phyloP scores from a whole-genome alignment of 2,329 filamentous ascomycete species.

The Alternaria consortialis region DNA sequence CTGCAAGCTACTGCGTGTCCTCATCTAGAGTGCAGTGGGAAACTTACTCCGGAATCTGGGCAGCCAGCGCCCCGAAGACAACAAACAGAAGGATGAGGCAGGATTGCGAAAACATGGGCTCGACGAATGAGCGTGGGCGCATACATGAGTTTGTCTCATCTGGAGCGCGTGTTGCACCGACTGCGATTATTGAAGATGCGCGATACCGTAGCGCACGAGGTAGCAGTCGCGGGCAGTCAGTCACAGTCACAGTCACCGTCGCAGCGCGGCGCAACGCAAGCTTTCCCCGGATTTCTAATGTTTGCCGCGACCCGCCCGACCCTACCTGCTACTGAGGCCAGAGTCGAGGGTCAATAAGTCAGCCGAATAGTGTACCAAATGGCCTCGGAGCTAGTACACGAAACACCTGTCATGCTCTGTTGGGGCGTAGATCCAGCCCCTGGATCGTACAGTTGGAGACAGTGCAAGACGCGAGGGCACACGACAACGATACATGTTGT shows the following conservation, averaged over 20 bases:
- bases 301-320: constrained; percentile 39
- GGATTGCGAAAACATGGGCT: constrained; percentile 16
- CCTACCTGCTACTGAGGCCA: constrained; percentile 29
- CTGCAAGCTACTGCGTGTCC: constrained; percentile 36
- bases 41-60: constrained; percentile 8
- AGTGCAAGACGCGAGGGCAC: constrained; percentile 11
- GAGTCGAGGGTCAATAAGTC: constrained; percentile 29
- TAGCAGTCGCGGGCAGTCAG: neutral
- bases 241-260: neutral
- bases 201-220: neutral
- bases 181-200: neutral
- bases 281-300: constrained; percentile 41
- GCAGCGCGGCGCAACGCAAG: constrained; percentile 14
- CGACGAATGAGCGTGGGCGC: constrained; percentile 8
- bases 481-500: constrained; percentile 2
- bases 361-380: constrained; percentile 11
- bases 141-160: constrained; percentile 40
- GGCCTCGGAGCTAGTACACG: constrained; percentile 35
- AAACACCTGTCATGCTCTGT: constrained; percentile 42
- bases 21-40: constrained; percentile 17
- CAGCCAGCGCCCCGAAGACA: constrained; percentile 24
- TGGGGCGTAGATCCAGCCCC: constrained; percentile 34
- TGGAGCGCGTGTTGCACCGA: constrained; percentile 24
- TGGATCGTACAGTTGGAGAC: constrained; percentile 28
- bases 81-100: constrained; percentile 29